Conservation (phyloP, 768 basidiomycete species). For the Asterophora lycoperdoides region DNA sequence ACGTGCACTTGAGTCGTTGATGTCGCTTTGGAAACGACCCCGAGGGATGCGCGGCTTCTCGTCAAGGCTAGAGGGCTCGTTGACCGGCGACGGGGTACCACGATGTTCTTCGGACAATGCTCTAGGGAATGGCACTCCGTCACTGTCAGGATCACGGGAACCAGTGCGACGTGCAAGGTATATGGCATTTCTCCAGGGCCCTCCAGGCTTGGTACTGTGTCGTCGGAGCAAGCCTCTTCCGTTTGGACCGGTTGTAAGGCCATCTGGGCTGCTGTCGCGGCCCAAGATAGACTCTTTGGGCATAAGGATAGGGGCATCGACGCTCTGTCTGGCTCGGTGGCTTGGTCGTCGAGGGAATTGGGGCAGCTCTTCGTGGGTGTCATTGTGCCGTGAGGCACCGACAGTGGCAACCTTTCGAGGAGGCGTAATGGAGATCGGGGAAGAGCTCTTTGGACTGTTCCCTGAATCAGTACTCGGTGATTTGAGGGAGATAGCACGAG, state of each 20-base stretch:
- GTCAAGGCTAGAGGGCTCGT: slow-evolving; percentile 24
- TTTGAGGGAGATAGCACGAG: slow-evolving; percentile 27
- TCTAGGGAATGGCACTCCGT: slow-evolving; percentile 64
- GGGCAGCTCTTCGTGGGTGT: slow-evolving; percentile 42
- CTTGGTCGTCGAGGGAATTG: slow-evolving; percentile 54
- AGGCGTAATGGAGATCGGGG: slow-evolving; percentile 38
- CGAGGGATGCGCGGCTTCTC: slow-evolving; percentile 45
- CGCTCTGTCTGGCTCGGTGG: slow-evolving; percentile 61
- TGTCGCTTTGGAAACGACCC: slow-evolving; percentile 71
- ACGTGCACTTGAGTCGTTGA: slow-evolving; percentile 50
- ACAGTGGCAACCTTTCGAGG: slow-evolving; percentile 57
- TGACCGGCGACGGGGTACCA: slow-evolving; percentile 31
- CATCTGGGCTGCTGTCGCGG: slow-evolving; percentile 60
- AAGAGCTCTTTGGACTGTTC: slow-evolving; percentile 19
- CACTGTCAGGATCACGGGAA: slow-evolving; percentile 29
- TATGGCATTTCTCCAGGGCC: slow-evolving; percentile 39
- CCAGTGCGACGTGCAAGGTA: slow-evolving; percentile 40
- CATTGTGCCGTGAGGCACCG: slow-evolving; percentile 39
- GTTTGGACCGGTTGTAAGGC: slow-evolving; percentile 31
- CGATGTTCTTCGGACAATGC: slow-evolving; percentile 49
- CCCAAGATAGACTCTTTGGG: slow-evolving; percentile 45
- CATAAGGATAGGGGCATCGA: slow-evolving; percentile 48
- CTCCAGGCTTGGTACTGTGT: slow-evolving; percentile 48
- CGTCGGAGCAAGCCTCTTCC: slow-evolving; percentile 49
- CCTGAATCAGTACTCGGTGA: slow-evolving; percentile 24